phyloP scores from a whole-genome alignment of 176 grass and related monocot species.

The Phyllostachys edulis region DNA sequence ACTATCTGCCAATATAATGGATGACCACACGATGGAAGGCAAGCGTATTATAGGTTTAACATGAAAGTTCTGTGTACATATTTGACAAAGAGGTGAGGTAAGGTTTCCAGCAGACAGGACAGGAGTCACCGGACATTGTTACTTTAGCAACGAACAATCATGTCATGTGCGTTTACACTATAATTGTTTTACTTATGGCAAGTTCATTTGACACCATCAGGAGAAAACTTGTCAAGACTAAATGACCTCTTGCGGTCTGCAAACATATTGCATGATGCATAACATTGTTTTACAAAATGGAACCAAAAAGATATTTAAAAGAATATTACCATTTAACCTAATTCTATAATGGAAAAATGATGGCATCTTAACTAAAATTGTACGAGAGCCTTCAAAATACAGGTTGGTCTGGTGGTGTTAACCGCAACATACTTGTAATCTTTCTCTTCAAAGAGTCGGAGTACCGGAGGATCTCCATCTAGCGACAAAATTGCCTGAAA shows the following conservation, averaged over 20 bases:
- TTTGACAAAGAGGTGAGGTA: neutral
- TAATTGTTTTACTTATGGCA: neutral
- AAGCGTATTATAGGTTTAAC: neutral
- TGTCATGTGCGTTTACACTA: neutral
- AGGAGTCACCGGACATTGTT: neutral
- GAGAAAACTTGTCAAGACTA: neutral
- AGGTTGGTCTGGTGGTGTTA: neutral
- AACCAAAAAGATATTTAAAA: neutral
- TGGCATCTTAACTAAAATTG: slow-evolving; percentile 7
- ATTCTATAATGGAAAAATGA: neutral
- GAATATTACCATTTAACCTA: neutral
- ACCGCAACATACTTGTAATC: slow-evolving; percentile 79
- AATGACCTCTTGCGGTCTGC: neutral
- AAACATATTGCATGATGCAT: neutral
- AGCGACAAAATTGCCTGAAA: slow-evolving; percentile 86
- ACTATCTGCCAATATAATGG: neutral
- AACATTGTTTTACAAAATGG: neutral
- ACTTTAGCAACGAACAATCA: neutral
- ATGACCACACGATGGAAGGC: neutral
- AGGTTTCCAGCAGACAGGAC: neutral
- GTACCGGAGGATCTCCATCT: slow-evolving; percentile 86
- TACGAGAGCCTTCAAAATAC: neutral
- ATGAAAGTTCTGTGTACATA: neutral
- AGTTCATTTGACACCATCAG: neutral
- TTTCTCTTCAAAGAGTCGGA: slow-evolving; percentile 69